phyloP scores from a whole-genome alignment of 228 moss, liverwort and hornwort genomes.

The Sphagnum fallax region DNA sequence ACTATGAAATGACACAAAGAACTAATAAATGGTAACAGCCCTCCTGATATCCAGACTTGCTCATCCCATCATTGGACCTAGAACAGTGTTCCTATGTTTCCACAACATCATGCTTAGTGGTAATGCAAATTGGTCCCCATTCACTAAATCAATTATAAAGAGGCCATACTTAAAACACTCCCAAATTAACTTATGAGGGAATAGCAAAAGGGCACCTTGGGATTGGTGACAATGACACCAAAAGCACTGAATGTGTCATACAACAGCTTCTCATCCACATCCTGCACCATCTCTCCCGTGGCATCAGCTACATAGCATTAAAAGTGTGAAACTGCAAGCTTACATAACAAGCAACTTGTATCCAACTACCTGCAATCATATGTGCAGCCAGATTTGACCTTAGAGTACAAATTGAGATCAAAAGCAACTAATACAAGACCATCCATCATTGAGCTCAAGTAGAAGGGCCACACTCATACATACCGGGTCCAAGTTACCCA shows the following conservation, averaged over 20 bases:
- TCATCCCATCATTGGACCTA: too few species aligned
- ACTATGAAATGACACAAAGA: too few species aligned
- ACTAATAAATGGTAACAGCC: too few species aligned
- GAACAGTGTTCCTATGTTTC: too few species aligned
- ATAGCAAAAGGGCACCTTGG: conserved; percentile 44
- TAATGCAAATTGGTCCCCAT: too few species aligned
- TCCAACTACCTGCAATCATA: not conserved
- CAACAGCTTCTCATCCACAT: conserved; percentile 94
- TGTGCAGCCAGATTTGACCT: too few species aligned
- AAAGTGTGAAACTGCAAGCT: not conserved
- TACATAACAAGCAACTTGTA: not conserved
- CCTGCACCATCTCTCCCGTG: conserved; percentile 34
- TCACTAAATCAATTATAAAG: too few species aligned
- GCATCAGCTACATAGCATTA: not conserved
- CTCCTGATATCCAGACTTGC: too few species aligned
- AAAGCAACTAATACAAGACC: not conserved
- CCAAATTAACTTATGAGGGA: too few species aligned
- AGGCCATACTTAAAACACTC: too few species aligned
- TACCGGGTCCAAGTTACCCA: conserved; percentile 95
- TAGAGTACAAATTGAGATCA: too few species aligned
- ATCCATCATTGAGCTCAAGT: not conserved
- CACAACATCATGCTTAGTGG: too few species aligned
- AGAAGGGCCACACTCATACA: conserved; percentile 5
- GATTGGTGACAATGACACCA: conserved; percentile 96
- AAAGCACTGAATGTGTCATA: conserved; percentile 99